A percentile compares a stretch with the other conserved stretches of the same genome.
These are phyloP conservation scores for Aspergillus sojae DNA, from an alignment of 2,329 filamentous ascomycete species.

Conservation along the genomic window DNA sequence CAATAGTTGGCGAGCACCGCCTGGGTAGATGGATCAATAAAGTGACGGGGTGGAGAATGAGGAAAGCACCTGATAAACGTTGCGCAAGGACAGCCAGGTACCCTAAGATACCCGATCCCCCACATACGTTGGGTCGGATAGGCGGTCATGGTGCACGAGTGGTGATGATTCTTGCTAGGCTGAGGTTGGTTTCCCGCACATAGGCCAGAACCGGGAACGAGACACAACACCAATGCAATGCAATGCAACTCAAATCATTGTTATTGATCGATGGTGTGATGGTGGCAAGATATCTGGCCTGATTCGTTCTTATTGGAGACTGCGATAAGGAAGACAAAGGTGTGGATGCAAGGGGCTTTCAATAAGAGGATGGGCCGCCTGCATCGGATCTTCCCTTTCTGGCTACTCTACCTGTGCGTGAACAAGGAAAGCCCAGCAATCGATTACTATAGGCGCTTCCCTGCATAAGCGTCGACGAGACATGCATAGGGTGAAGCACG, in stretches of 20 bases:
- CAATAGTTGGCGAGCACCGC: background rate
- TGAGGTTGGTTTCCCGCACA: slow-evolving; percentile 13
- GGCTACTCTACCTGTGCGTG: slow-evolving; percentile 9
- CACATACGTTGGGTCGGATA: slow-evolving; percentile 11
- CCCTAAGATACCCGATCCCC: slow-evolving; percentile 8
- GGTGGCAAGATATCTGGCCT: slow-evolving; percentile 9
- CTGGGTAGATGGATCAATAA: slow-evolving; percentile 18
- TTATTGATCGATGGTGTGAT: slow-evolving; percentile 20
- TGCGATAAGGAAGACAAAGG: slow-evolving; percentile 10
- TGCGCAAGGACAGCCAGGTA: slow-evolving; percentile 11
- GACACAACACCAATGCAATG: slow-evolving; percentile 23
- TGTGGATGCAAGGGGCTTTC: slow-evolving; percentile 24
- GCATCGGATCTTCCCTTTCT: slow-evolving; percentile 13
- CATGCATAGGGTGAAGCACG: slow-evolving; percentile 18
- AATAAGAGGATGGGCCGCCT: slow-evolving; percentile 14
- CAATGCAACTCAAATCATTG: slow-evolving; percentile 28
- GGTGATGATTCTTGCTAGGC: slow-evolving; percentile 10
- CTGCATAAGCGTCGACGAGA: slow-evolving; percentile 19
- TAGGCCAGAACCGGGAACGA: slow-evolving; percentile 14
- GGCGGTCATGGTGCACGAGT: slow-evolving; percentile 19
- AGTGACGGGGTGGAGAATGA: slow-evolving; percentile 22
- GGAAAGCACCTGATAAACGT: slow-evolving; percentile 7
- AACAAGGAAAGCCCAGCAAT: slow-evolving; percentile 9
- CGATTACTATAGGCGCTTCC: slow-evolving; percentile 19
- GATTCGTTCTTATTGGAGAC: slow-evolving; percentile 14